A percentile compares a stretch with the other conserved stretches of the same genome.
Evolutionary conservation across 768 basidiomycete genomes (phyloP).

Genomic region (Auriscalpium orientale): DNA sequence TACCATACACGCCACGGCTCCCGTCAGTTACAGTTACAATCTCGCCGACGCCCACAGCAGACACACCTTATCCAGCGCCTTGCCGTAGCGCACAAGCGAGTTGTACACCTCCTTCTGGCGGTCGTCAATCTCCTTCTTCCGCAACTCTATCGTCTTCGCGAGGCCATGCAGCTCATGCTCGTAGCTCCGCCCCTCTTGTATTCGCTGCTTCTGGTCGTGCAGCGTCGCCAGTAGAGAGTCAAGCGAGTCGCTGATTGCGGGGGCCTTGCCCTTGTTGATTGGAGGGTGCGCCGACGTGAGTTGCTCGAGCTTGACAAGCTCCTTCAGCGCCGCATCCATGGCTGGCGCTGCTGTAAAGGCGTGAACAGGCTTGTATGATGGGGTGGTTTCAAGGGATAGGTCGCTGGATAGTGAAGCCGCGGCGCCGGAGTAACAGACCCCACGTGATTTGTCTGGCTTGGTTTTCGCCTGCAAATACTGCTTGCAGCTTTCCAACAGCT

Average conservation of each 20-base stretch:
- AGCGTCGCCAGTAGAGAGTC: slow-evolving; percentile 57
- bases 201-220: slow-evolving; percentile 43
- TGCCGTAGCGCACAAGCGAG: slow-evolving; percentile 70
- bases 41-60: neutral
- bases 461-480: too few relatives aligned
- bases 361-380: too few relatives aligned
- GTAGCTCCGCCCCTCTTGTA: slow-evolving; percentile 41
- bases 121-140: slow-evolving; percentile 82
- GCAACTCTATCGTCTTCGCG: slow-evolving; percentile 51
- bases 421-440: too few relatives aligned
- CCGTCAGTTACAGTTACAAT: neutral
- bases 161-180: slow-evolving; percentile 44
- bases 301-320: slow-evolving; percentile 70
- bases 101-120: slow-evolving; percentile 84
- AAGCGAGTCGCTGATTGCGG: slow-evolving; percentile 51
- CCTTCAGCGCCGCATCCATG: slow-evolving; percentile 75
- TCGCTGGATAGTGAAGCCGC: too few relatives aligned
- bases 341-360: too few relatives aligned
- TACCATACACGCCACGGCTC: slow-evolving; percentile 19
- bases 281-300: slow-evolving; percentile 35
- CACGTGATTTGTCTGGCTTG: too few relatives aligned
- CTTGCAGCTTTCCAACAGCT: too few relatives aligned
- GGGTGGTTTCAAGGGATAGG: too few relatives aligned
- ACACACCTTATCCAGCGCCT: slow-evolving; percentile 83
- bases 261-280: slow-evolving; percentile 41